A percentile compares a stretch with the other conserved stretches of the same genome.
Evolutionary conservation across 2,329 filamentous ascomycete genomes (phyloP).

Genomic region (Pseudocercospora pini-densiflorae): DNA sequence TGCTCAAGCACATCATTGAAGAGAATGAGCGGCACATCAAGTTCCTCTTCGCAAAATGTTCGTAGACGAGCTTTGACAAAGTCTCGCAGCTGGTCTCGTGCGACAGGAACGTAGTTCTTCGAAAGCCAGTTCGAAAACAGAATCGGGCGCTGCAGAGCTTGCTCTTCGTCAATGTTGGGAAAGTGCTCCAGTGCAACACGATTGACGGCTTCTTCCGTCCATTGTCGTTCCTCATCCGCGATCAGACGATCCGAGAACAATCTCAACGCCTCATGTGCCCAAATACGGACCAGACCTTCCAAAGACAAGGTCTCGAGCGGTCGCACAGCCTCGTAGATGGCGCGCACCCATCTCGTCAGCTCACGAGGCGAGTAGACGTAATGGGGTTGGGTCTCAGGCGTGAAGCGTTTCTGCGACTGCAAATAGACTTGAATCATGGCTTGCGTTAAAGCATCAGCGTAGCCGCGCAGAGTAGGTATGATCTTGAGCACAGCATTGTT

Average conservation of each 20-base stretch:
- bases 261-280: constrained; percentile 95
- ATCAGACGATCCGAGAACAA: constrained; percentile 98
- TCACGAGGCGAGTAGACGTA: constrained; percentile 99
- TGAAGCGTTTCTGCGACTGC: constrained; percentile 93
- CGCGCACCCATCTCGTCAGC: constrained; percentile 94
- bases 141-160: constrained; percentile 89
- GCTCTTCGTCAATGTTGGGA: constrained; percentile 89
- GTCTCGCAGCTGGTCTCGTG: constrained; percentile 90
- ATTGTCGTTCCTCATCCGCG: constrained; percentile 88
- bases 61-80: constrained; percentile 96
- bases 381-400: constrained; percentile 94
- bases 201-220: constrained; percentile 88
- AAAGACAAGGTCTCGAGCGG: constrained; percentile 86
- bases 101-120: constrained; percentile 97
- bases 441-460: constrained; percentile 89
- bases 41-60: constrained; percentile 99
- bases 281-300: constrained; percentile 93
- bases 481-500: constrained; percentile 97
- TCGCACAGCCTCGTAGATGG: constrained; percentile 94
- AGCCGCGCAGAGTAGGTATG: constrained; percentile 90
- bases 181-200: constrained; percentile 90
- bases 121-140: constrained; percentile 99
- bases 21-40: constrained; percentile 96
- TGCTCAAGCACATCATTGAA: constrained; percentile 99
- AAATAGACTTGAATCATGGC: constrained; percentile 98